These are phyloP conservation scores for Globisporangium recalcitrans DNA, from an alignment of 352 stramenopile species.

Conservation along the genomic window DNA sequence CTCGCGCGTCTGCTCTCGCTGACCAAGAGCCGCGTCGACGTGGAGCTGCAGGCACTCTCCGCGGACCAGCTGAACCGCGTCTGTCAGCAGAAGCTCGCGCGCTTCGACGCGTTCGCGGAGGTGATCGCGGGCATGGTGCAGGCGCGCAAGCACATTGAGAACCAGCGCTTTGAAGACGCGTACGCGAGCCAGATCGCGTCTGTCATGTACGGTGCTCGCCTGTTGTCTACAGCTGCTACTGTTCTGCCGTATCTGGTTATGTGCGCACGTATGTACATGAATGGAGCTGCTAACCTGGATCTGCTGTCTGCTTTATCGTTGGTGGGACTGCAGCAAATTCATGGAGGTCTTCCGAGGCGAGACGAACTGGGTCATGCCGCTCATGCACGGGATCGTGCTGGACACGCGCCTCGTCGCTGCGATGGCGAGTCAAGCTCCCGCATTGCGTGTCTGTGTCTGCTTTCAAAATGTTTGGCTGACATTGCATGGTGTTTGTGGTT, in stretches of 20 bases:
- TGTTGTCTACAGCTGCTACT: neutral
- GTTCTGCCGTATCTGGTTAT: neutral
- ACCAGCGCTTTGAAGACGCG: constrained; percentile 41
- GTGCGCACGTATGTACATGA: neutral
- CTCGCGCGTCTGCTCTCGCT: constrained; percentile 56
- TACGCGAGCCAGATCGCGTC: constrained; percentile 63
- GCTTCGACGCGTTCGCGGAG: constrained; percentile 50
- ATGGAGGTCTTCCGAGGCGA: constrained; percentile 83
- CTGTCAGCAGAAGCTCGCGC: constrained; percentile 48
- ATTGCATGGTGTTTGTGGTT: too few relatives aligned
- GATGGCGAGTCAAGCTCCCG: constrained; percentile 26
- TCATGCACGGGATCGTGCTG: constrained; percentile 75
- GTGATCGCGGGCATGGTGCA: constrained; percentile 59
- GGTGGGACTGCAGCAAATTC: constrained; percentile 68
- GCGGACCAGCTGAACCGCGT: constrained; percentile 45
- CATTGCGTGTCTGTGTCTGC: neutral
- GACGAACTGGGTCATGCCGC: constrained; percentile 83
- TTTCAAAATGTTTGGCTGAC: too few relatives aligned
- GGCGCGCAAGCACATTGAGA: constrained; percentile 52
- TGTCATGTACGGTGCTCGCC: constrained; percentile 49
- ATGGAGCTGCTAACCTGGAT: neutral
- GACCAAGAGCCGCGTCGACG: constrained; percentile 21
- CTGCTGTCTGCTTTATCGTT: neutral
- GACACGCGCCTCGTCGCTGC: constrained; percentile 72
- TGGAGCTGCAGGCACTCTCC: constrained; percentile 45